Evolutionary conservation across 192 early-diverging fungal genomes (phyloP).

Genomic region (Spinellus fusiger): DNA sequence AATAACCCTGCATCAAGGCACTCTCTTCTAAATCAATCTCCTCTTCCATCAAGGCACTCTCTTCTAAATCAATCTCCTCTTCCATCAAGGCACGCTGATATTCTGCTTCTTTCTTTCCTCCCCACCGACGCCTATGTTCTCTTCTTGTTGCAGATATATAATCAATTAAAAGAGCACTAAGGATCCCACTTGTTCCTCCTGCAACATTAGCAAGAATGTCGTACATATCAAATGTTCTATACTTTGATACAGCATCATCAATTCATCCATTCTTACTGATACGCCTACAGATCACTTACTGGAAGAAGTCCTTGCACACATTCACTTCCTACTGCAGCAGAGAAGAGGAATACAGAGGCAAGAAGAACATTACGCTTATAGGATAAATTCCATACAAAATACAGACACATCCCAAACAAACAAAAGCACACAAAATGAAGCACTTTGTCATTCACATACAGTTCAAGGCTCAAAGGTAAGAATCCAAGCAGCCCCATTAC

Average conservation of each 20-base stretch:
- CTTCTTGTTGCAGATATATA: constrained; percentile 9
- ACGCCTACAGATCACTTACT: constrained; percentile 14
- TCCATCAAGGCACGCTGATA: constrained; percentile 30
- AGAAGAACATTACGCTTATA: constrained; percentile 23
- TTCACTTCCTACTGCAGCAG: constrained; percentile 26
- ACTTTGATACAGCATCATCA: constrained; percentile 7
- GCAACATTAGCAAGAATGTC: constrained; percentile 31
- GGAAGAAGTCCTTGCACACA: constrained; percentile 31
- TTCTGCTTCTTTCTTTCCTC: constrained; percentile 23
- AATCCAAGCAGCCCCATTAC: constrained; percentile 32
- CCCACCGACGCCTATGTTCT: constrained; percentile 20
- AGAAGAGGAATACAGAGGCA: constrained; percentile 5
- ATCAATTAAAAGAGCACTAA: constrained; percentile 9
- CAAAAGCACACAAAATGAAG: constrained; percentile 29
- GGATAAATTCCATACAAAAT: constrained; percentile 29
- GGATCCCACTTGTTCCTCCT: constrained; percentile 20
- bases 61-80: constrained; percentile 5
- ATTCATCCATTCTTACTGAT: not conserved
- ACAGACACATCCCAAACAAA: constrained; percentile 21
- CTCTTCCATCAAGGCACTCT: no score
- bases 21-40: not conserved
- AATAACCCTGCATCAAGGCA: no score
- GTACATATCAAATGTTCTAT: constrained; percentile 31
- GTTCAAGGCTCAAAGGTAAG: constrained; percentile 23
- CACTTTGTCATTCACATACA: constrained; percentile 33